These are phyloP conservation scores for Simplicillium sp. DNA, from an alignment of 2,329 filamentous ascomycete species.

Conservation along the genomic window DNA sequence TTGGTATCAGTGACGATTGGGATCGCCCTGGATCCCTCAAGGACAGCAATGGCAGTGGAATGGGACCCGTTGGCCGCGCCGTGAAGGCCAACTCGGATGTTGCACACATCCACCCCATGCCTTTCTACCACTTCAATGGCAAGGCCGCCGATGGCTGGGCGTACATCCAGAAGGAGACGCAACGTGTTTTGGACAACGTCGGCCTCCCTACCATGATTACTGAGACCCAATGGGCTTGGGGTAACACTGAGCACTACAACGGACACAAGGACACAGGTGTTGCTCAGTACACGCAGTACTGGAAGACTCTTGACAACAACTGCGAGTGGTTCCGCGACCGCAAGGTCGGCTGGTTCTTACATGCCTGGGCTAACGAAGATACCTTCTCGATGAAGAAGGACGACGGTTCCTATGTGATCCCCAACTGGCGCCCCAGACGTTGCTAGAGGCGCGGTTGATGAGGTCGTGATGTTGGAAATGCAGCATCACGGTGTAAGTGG, in stretches of 20 bases:
- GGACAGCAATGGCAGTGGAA: slow-evolving; percentile 3
- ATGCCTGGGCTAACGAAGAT: slow-evolving; percentile 11
- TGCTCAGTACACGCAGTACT: slow-evolving; percentile 9
- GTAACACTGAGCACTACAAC: slow-evolving; percentile 8
- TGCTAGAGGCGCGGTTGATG: slow-evolving; percentile 4
- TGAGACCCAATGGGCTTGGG: slow-evolving; percentile 12
- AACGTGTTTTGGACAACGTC: slow-evolving; percentile 8
- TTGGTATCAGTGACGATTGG: slow-evolving; percentile 13
- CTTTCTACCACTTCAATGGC: slow-evolving; percentile 10
- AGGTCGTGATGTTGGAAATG: too few species aligned
- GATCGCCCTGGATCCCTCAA: slow-evolving; percentile 11
- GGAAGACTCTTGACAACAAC: slow-evolving; percentile 11
- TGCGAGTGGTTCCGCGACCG: slow-evolving; percentile 10
- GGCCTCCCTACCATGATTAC: slow-evolving; percentile 10
- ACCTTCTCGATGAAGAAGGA: slow-evolving; percentile 10
- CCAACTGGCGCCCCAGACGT: slow-evolving; percentile 9
- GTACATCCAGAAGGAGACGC: slow-evolving; percentile 10
- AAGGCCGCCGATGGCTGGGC: slow-evolving; percentile 7
- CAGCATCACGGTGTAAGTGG: too few species aligned
- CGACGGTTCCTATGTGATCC: slow-evolving; percentile 10
- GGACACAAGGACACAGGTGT: slow-evolving; percentile 9
- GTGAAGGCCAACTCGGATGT: slow-evolving; percentile 11
- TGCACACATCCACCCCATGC: slow-evolving; percentile 13
- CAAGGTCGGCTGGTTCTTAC: slow-evolving; percentile 12
- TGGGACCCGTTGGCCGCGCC: slow-evolving; percentile 7